Evolutionary conservation across 441 rosid species (phyloP).

Genomic region (Adansonia madagascariensis): DNA sequence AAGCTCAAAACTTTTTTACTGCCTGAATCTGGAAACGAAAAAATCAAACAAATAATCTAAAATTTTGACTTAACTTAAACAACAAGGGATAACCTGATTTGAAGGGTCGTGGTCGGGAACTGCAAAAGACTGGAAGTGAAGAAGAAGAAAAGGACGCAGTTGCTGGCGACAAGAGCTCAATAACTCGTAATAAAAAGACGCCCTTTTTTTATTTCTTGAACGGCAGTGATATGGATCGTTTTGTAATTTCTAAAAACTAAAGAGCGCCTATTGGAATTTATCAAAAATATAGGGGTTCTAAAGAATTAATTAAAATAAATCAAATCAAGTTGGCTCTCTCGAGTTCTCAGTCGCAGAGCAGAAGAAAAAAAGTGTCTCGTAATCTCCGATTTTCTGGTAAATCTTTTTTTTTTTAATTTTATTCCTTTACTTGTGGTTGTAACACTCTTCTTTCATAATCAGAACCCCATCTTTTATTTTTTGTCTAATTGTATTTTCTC

Average conservation of each 20-base stretch:
- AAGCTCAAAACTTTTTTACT: conserved; percentile 16
- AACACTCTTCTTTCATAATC: background rate
- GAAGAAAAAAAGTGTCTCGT: conserved; percentile 2
- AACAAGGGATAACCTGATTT: background rate
- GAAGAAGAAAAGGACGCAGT: background rate
- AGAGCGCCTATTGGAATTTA: background rate
- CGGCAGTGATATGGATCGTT: background rate
- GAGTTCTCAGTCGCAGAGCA: background rate
- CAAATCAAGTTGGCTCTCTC: background rate
- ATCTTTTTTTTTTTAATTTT: background rate
- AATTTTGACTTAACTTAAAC: too few relatives aligned
- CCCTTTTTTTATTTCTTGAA: background rate
- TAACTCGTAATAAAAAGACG: background rate
- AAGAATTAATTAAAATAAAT: background rate
- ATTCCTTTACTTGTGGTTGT: too few relatives aligned
- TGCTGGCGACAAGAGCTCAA: too few relatives aligned
- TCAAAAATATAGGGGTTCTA: background rate
- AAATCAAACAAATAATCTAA: background rate
- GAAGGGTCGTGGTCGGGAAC: background rate
- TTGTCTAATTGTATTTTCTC: background rate
- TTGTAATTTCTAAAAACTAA: background rate
- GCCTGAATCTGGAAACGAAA: conserved; percentile 16
- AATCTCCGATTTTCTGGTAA: conserved; percentile 18
- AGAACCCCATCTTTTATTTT: background rate
- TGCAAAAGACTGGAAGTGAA: background rate